Base-by-base conservation (phyloP, 495 filamentous ascomycete species). In the Aspergillus nanangensis region DNA sequence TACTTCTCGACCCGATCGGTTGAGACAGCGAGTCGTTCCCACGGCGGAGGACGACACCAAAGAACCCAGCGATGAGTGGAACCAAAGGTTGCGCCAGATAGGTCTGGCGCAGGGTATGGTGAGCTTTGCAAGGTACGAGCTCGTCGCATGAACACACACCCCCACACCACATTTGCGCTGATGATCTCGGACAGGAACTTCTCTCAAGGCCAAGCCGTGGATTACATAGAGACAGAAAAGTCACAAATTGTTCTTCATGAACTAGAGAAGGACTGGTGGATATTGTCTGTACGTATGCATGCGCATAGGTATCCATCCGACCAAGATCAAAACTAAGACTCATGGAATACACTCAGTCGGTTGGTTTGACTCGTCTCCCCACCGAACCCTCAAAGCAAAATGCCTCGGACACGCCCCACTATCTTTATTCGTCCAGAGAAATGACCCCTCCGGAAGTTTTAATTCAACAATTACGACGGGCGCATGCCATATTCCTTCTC, bases 61-160 rank as follows among this genome's bases (percentile, higher is more conserved):
- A 8, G 50, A 75, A 4, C 67, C 66, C 14, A 75, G 76, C 32
- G 79, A 87, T 53, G 75, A 86, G 41, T 77, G 75, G 48, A 95
- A 97, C 61, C 84, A 92, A 68, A 83, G 78, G 51, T 65, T 97
- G 56, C 79, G 94, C 50, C 89, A 95, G 69, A 87, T 98, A 62
- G 93, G 93, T n/a, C 78, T 98, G 52, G 94, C 93, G 41, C 93
- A 99, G 72, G 93, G 90, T 43, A 95, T 97, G 81, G 88, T 96
- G 47, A 86, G 85, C 63, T 97, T 99, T 68, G 86, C 87, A 51
- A 81, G 75, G 83, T 87, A 62, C 41, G 68, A 45, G 38, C 45
- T 19, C 43, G 34, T 55, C 34, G 45, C n/a, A n/a, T n/a, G 25
- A 29, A 11, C 44, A 34, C 42, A 32, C 44, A 52, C 45, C 43